Percentiles rank a stretch among this genome's conserved stretches.
phyloP scores from a whole-genome alignment of 139 green algal genomes.

The Pleodorina starrii region DNA sequence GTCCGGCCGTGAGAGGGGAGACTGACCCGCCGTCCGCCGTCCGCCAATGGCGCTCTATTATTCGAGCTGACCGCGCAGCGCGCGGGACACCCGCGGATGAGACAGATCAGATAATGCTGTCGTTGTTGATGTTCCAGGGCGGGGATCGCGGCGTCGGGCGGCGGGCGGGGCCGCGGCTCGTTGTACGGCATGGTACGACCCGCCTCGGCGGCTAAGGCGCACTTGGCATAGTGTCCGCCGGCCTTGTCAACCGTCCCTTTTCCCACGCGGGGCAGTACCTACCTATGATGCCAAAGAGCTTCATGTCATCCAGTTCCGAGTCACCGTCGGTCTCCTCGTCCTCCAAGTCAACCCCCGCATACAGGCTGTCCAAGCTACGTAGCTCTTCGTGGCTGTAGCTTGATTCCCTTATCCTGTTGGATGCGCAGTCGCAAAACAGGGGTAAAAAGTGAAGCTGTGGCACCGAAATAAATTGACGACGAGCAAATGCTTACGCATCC shows the following conservation, averaged over 20 bases:
- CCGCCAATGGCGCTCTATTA: too few species aligned
- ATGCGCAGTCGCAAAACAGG: not conserved
- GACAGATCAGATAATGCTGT: too few species aligned
- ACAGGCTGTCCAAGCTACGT: not conserved
- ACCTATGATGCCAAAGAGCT: conserved; percentile 15
- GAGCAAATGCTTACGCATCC: not conserved
- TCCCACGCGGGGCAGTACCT: not conserved
- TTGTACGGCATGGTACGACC: not conserved
- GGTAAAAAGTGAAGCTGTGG: not conserved
- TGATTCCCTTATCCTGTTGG: not conserved
- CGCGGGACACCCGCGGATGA: too few species aligned
- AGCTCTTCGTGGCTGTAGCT: not conserved
- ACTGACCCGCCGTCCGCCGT: too few species aligned
- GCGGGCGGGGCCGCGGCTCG: too few species aligned
- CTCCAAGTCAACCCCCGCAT: not conserved
- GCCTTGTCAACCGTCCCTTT: not conserved
- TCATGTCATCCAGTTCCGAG: not conserved
- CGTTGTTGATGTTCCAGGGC: not conserved
- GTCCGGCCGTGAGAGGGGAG: too few species aligned
- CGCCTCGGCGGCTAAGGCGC: not conserved
- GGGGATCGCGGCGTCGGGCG: not conserved
- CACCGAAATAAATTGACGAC: not conserved
- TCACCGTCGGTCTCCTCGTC: not conserved
- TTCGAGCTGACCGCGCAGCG: too few species aligned
- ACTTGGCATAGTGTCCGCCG: not conserved